Evolutionary conservation across 1,284 basidiomycete species (phyloP).

Genomic region (Irpex sp.): DNA sequence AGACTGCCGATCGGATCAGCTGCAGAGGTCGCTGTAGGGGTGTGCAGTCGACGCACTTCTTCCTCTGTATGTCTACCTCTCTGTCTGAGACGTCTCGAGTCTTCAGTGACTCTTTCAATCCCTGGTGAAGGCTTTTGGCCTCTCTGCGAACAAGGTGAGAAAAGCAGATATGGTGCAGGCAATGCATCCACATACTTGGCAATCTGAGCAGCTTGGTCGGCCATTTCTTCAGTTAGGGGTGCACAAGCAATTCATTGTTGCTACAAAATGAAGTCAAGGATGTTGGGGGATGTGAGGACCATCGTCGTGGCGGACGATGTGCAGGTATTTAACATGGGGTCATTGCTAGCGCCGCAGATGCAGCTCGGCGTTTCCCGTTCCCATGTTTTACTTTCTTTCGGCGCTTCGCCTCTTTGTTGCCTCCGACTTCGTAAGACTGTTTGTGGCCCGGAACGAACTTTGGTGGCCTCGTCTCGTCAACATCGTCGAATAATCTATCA

Average conservation of each 20-base stretch:
- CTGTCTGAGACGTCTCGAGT: constrained; percentile 74
- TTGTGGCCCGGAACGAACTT: too few species aligned
- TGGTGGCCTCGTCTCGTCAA: too few species aligned
- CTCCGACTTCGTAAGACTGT: too few species aligned
- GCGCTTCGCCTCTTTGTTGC: background rate
- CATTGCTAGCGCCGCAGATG: background rate
- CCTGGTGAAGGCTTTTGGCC: constrained; percentile 64
- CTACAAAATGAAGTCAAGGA: background rate
- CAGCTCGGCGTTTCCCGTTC: background rate
- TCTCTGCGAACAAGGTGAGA: constrained; percentile 42
- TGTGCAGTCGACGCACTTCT: constrained; percentile 55
- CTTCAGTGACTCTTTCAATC: constrained; percentile 68
- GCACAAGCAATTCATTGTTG: constrained; percentile 2
- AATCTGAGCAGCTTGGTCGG: constrained; percentile 24
- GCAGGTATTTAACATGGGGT: constrained; percentile 1
- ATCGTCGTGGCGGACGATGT: constrained; percentile 15
- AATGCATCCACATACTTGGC: constrained; percentile 18
- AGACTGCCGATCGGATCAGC: constrained; percentile 44
- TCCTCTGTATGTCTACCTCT: constrained; percentile 81
- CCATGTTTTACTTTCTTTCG: background rate
- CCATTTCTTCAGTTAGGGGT: constrained; percentile 18
- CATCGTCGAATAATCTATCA: too few species aligned
- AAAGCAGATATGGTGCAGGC: background rate
- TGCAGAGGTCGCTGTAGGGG: constrained; percentile 8
- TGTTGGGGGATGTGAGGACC: constrained; percentile 5